Evolutionary conservation across 1,284 basidiomycete genomes (phyloP).

Genomic region (Trametes polyzona): DNA sequence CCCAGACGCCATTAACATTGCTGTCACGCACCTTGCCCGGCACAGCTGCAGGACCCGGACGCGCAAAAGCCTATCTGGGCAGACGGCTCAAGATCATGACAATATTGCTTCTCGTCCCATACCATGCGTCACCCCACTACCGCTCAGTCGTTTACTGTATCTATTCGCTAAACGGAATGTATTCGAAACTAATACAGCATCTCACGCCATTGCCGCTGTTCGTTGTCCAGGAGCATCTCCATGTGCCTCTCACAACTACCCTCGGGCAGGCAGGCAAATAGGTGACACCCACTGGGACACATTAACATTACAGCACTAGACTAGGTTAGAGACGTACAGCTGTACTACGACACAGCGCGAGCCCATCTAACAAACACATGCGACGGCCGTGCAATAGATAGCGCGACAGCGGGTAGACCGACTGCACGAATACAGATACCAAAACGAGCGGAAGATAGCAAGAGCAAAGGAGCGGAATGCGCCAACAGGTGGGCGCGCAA

Average conservation of each 20-base stretch:
- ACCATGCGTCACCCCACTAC: too few relatives aligned
- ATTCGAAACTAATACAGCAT: constrained; percentile 1
- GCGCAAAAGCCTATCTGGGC: constrained; percentile 57
- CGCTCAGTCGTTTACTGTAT: not conserved
- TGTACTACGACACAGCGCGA: constrained; percentile 18
- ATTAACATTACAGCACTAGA: constrained; percentile 16
- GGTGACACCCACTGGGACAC: not conserved
- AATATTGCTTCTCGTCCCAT: too few relatives aligned
- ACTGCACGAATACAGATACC: constrained; percentile 7
- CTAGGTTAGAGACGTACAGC: constrained; percentile 16
- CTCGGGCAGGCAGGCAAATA: not conserved
- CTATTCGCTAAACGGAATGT: constrained; percentile 1
- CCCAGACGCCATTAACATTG: not conserved
- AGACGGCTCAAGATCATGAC: constrained; percentile 27
- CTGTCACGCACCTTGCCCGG: constrained; percentile 19
- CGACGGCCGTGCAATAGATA: constrained; percentile 12
- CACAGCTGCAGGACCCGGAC: constrained; percentile 46
- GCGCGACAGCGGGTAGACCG: not conserved
- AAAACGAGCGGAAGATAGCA: constrained; percentile 6
- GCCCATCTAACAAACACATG: constrained; percentile 11
- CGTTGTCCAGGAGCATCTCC: too few relatives aligned
- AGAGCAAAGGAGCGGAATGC: constrained; percentile 1
- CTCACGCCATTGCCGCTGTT: not conserved
- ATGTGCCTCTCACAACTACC: too few relatives aligned
- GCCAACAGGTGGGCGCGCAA: not conserved